Evolutionary conservation across 257 asterid genomes (phyloP).

Genomic region (Scutellaria minor): DNA sequence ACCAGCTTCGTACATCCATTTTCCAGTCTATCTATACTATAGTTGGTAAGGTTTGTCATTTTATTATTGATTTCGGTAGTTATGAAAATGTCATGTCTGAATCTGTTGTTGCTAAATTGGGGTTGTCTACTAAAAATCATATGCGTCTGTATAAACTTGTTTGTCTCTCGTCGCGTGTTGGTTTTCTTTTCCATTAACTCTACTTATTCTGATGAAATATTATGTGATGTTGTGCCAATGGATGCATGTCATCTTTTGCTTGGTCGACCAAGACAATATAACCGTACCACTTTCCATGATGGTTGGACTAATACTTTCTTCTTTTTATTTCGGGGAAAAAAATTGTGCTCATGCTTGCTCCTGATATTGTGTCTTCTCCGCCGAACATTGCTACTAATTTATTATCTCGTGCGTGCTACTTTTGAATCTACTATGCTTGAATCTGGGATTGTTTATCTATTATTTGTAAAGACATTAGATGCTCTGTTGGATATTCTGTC

Average conservation of each 20-base stretch:
- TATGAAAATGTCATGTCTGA: constrained; percentile 16
- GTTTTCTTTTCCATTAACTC: neutral
- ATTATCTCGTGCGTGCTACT: no score
- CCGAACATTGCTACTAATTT: no score
- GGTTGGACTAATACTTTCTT: neutral
- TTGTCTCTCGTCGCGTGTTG: neutral
- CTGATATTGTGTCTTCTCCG: no score
- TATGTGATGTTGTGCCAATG: constrained; percentile 18
- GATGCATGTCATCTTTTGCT: neutral
- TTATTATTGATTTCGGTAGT: constrained; percentile 8
- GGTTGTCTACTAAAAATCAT: neutral
- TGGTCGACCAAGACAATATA: no score
- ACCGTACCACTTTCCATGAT: no score
- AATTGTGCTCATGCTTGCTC: no score
- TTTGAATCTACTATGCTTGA: no score
- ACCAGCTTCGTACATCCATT: neutral
- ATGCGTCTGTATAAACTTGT: neutral
- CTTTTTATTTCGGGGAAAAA: no score
- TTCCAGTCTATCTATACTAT: neutral
- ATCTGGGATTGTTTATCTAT: no score
- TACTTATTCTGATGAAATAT: no score
- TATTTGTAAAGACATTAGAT: no score
- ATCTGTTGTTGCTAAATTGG: neutral
- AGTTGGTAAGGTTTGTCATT: neutral
- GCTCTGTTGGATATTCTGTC: no score